A percentile compares a stretch with the other conserved stretches of the same genome.
Evolutionary conservation across 176 grass and related monocot genomes (phyloP).

Genomic region (sorghum (Sorghum bicolor)): DNA sequence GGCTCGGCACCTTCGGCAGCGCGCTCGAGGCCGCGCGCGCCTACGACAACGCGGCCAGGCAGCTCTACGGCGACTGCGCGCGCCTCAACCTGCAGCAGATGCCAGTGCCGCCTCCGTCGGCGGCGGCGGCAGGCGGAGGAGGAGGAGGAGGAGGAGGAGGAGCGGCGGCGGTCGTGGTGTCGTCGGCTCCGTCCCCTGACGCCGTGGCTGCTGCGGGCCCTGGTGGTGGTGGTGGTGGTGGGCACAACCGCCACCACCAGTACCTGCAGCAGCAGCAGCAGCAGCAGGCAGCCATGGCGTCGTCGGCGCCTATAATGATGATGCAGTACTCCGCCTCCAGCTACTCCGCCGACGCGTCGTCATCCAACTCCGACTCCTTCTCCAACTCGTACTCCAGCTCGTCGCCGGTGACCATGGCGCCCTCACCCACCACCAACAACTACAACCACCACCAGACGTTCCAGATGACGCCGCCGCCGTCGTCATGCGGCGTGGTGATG

Average conservation of each 20-base stretch:
- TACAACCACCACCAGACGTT: neutral
- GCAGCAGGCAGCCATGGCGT: neutral
- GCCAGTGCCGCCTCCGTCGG: no score
- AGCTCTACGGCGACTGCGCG: slow-evolving; percentile 69
- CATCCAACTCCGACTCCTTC: neutral
- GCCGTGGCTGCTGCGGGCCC: neutral
- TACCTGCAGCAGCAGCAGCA: no score
- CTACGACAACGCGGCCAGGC: slow-evolving; percentile 57
- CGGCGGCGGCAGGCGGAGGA: no score
- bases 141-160: neutral
- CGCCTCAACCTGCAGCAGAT: slow-evolving; percentile 40
- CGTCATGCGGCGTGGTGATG: neutral
- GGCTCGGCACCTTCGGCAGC: slow-evolving; percentile 73
- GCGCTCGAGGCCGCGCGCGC: slow-evolving; percentile 66
- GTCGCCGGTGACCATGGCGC: neutral
- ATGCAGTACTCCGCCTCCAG: slow-evolving; percentile 12
- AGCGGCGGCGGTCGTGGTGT: neutral
- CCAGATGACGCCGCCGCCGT: neutral
- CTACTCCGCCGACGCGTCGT: slow-evolving; percentile 26
- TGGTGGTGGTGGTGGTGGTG: neutral
- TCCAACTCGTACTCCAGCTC: neutral
- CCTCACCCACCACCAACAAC: neutral
- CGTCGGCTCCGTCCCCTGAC: neutral
- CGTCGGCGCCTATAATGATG: neutral
- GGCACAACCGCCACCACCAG: neutral